Evolutionary conservation across 257 asterid genomes (phyloP), one percentile per base, ranked within the genome.

Genomic region (Fraxinus americana): DNA sequence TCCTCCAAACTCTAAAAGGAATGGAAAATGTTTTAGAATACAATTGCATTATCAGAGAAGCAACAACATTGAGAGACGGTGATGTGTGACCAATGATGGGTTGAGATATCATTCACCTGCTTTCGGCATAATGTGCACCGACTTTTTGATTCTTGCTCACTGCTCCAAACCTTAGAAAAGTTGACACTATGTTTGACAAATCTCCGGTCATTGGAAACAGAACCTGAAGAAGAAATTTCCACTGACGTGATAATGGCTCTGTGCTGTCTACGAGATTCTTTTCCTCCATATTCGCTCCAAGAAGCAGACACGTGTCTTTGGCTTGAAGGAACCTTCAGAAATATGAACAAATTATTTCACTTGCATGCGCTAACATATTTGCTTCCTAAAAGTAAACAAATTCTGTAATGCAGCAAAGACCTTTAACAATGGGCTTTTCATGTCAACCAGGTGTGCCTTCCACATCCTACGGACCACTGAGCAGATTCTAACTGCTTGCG

Each of bases 91-190:
- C 30, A 29, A 50, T 30, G 36, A 50, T 23, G 71, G 11, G 7
- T 71, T 80, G 73, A 77, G n/a, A 48, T 61, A 67, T 45, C 16
- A 75, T 77, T 74, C 79, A 90, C 98, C 92, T 92, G 94, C 85
- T 93, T 96, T 71, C 80, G 87, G 86, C 97, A 91, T 86, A 96
- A 87, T 17, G 93, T 70, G 84, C 97, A 93, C 67, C 97, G 97
- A 17, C 94, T 89, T 89, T 89, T 93, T n/a, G 89, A 79, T 83
- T 96, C 94, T 81, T 76, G 96, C 76, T 93, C 99, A 70, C 97
- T 93, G 85, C 92, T 92, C 99, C 99, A 96, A 78, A 96, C 88
- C 92, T 89, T 92, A 4, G 91, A 85, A 84, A 96, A 96, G 80
- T 86, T 91, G 86, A 96, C 67, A 83, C 88, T 78, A 79, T 88